phyloP scores from a whole-genome alignment of 306 rosid species.

The Chamaecrista fasciculata region DNA sequence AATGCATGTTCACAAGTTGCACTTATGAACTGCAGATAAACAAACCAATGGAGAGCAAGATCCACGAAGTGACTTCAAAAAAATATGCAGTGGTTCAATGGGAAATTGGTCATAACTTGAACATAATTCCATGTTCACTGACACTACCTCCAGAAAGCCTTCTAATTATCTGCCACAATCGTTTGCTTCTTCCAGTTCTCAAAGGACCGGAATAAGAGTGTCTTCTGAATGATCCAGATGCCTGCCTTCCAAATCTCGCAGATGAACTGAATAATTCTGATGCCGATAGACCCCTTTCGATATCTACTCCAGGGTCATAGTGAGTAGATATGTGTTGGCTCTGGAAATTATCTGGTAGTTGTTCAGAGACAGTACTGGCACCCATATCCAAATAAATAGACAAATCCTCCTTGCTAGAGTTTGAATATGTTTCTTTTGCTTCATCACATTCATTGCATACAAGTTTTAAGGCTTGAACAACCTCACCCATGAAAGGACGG shows the following conservation, averaged over 20 bases:
- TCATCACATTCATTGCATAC: slow-evolving; percentile 77
- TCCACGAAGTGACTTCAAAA: slow-evolving; percentile 10
- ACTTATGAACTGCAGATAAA: slow-evolving; percentile 8
- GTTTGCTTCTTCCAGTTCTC: slow-evolving; percentile 52
- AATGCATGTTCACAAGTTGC: slow-evolving; percentile 11
- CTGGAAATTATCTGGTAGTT: slow-evolving; percentile 45
- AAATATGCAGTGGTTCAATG: slow-evolving; percentile 22
- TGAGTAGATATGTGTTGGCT: slow-evolving; percentile 46
- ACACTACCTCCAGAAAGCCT: slow-evolving; percentile 71
- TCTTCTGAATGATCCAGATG: slow-evolving; percentile 63
- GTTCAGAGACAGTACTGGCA: slow-evolving; percentile 40
- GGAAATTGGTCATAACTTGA: slow-evolving; percentile 46
- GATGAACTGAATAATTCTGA: slow-evolving; percentile 68
- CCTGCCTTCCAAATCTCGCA: slow-evolving; percentile 42
- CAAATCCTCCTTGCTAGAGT: slow-evolving; percentile 50
- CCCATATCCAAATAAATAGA: slow-evolving; percentile 41
- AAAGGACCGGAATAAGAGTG: slow-evolving; percentile 76
- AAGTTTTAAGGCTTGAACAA: slow-evolving; percentile 91
- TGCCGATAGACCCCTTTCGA: slow-evolving; percentile 48
- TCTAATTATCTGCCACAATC: slow-evolving; percentile 68
- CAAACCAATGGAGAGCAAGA: slow-evolving; percentile 18
- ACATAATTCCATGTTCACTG: slow-evolving; percentile 68
- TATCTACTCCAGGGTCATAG: slow-evolving; percentile 44
- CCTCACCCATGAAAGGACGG: slow-evolving; percentile 96
- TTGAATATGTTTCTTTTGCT: slow-evolving; percentile 58